phyloP scores from a whole-genome alignment of 129 eudicot species.

The Flaveria trinervia region DNA sequence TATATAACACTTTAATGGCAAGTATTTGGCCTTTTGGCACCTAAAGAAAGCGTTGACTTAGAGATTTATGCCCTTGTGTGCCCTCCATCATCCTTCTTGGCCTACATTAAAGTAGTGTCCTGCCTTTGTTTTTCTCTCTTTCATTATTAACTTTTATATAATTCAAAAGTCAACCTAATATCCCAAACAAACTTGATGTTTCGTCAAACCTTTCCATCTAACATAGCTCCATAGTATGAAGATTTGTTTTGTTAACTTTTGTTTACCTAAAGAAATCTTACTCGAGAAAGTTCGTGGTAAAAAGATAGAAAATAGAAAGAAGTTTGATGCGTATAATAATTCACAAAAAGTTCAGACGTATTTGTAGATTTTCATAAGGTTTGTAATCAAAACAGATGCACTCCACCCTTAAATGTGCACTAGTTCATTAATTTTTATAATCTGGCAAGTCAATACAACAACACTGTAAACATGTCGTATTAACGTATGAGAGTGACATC shows the following conservation, averaged over 20 bases:
- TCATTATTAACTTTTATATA: not conserved
- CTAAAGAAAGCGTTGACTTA: conserved; percentile 38
- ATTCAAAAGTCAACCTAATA: conserved; percentile 8
- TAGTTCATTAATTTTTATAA: too few relatives aligned
- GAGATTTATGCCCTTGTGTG: conserved; percentile 26
- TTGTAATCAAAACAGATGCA: too few relatives aligned
- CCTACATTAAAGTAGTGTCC: conserved; percentile 24
- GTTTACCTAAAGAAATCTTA: not conserved
- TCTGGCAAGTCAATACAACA: too few relatives aligned
- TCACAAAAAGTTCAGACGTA: not conserved
- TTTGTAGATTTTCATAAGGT: too few relatives aligned
- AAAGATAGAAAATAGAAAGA: not conserved
- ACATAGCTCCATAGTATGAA: not conserved
- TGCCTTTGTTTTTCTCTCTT: conserved; percentile 22
- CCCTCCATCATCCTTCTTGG: conserved; percentile 32
- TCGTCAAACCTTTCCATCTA: conserved; percentile 21
- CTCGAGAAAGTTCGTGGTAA: not conserved
- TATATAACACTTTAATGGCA: conserved; percentile 18
- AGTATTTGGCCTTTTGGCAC: conserved; percentile 38
- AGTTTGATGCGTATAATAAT: not conserved
- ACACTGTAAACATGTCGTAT: too few relatives aligned
- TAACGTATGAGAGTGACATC: too few relatives aligned
- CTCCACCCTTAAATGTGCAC: too few relatives aligned
- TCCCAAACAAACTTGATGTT: not conserved
- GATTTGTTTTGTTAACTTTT: not conserved